Evolutionary conservation across 2,329 filamentous ascomycete species (phyloP).

Genomic region (Fusarium lyarnte): DNA sequence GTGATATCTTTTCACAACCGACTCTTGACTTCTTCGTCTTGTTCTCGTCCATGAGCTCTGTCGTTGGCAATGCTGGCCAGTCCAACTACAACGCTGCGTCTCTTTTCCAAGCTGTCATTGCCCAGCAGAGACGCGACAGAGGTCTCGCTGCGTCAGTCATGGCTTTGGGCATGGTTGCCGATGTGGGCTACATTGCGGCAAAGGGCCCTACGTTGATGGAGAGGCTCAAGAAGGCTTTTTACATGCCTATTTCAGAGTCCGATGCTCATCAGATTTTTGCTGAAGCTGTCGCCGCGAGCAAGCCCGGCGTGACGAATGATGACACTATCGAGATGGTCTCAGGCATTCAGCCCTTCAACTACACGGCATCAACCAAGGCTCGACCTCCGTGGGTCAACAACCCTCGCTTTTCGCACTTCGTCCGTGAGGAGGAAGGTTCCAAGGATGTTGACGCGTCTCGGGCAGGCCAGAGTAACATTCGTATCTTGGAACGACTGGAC

Average conservation of each 20-base stretch:
- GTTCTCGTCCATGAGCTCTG: not conserved
- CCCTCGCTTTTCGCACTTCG: not conserved
- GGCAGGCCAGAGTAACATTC: not conserved
- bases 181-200: not conserved
- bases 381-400: conserved; percentile 3
- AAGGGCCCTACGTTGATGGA: not conserved
- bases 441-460: not conserved
- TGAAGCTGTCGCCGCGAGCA: not conserved
- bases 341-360: not conserved
- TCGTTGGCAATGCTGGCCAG: not conserved
- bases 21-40: not conserved
- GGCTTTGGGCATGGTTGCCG: not conserved
- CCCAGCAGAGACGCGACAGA: not conserved
- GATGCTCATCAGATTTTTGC: conserved; percentile 2
- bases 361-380: not conserved
- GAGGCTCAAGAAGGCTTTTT: not conserved
- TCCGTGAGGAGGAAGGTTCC: not conserved
- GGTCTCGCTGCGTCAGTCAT: not conserved
- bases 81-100: conserved; percentile 1
- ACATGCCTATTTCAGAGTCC: not conserved
- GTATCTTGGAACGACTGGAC: not conserved
- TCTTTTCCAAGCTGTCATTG: not conserved
- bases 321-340: not conserved
- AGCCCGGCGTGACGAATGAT: not conserved
- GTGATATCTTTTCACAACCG: not conserved